Base-by-base conservation (phyloP, 495 filamentous ascomycete species). In the Cenococcum geophilum region DNA sequence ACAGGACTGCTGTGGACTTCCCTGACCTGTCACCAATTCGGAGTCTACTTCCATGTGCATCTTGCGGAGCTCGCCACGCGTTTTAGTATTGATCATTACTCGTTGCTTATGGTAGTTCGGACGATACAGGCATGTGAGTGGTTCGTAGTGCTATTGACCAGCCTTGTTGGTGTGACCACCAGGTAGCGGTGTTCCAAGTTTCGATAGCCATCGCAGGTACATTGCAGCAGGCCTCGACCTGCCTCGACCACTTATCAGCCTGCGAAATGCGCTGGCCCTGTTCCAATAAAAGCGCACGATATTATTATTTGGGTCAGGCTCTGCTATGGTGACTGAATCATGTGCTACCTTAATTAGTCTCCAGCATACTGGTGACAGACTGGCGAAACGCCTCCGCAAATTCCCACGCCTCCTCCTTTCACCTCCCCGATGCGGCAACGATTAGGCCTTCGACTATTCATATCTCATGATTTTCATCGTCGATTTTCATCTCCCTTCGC, bases 321-420 rank as follows among this genome's bases (percentile, higher is more conserved):
- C 34, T 54, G 50, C 49, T 58, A 42, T 56, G 25, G 40, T 59
- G 60, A 63, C 58, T 64, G 61, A 68, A 61, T 68, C 65, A 68
- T 58, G 61, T 55, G 65, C 34, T 60, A 53, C 57, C 52, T 49
- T 58, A 48, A 57, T 54, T 60, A 50, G 56, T 64, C 42, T 45
- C 60, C 57, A 47, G 58, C 57, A 55, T 61, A 53, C 40, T 61
- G 65, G 65, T 58, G 61, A 64, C 57, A 55, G 57, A 53, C 40
- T 61, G 65, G 65, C 61, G 61, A 64, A 48, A 64, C 65, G 61
- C 65, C 58, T 64, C 54, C 61, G 58, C 55, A 49, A 54, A 60
- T 32, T 52, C 57, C 47, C 43, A 37, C 53, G 42, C 10, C 53
- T 42, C 34, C 36, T 35, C 43, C 55, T 21, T 36, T 58, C n/a